phyloP scores from a whole-genome alignment of 176 grass and related monocot species.

The Musa troglodytarum region DNA sequence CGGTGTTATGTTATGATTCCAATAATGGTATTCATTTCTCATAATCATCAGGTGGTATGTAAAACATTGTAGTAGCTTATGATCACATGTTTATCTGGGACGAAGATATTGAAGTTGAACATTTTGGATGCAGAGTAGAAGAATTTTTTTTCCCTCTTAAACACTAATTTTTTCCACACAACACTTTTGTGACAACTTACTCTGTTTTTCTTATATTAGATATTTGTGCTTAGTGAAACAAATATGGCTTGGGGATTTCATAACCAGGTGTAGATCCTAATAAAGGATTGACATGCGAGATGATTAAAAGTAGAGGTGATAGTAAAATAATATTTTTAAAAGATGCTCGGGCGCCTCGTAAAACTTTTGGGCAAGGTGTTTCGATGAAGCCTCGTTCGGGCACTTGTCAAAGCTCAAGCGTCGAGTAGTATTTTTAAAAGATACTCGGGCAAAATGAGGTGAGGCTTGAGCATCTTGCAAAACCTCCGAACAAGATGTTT shows the following conservation, averaged over 20 bases:
- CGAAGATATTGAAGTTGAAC: slow-evolving; percentile 17
- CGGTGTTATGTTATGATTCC: neutral
- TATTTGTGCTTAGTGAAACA: slow-evolving; percentile 4
- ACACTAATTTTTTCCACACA: neutral
- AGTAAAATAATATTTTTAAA: neutral
- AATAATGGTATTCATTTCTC: neutral
- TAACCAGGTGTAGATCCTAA: slow-evolving; percentile 13
- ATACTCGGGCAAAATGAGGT: too few relatives aligned
- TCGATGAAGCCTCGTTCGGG: too few relatives aligned
- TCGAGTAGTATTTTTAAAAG: too few relatives aligned
- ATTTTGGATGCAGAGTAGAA: slow-evolving; percentile 16
- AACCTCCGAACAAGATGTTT: too few relatives aligned
- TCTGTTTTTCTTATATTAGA: neutral
- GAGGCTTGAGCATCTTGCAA: too few relatives aligned
- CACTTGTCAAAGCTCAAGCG: too few relatives aligned
- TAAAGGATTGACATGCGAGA: slow-evolving; percentile 1
- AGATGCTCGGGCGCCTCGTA: too few relatives aligned
- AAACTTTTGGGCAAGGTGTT: too few relatives aligned
- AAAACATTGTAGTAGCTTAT: slow-evolving; percentile 17
- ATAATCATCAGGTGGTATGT: slow-evolving; percentile 18
- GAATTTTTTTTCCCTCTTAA: neutral
- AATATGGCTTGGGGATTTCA: slow-evolving; percentile 19
- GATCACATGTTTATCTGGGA: slow-evolving; percentile 24
- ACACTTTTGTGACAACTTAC: too few relatives aligned
- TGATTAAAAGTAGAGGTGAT: slow-evolving; percentile 11